Evolutionary conservation across 108 stramenopile genomes (phyloP).

Genomic region (Poteriospumella lacustris): DNA sequence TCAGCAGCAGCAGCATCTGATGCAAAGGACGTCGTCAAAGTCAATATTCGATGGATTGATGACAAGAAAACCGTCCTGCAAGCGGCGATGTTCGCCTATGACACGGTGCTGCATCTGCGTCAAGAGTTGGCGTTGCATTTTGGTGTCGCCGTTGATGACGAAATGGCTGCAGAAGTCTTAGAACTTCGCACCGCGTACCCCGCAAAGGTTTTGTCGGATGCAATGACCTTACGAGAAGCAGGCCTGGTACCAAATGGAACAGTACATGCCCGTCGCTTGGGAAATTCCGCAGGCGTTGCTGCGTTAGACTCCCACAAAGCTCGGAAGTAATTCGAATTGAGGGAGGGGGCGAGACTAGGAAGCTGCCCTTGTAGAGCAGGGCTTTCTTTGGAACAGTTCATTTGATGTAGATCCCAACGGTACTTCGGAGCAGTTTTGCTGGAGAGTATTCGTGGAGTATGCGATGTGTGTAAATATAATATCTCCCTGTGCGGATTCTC

Average conservation of each 20-base stretch:
- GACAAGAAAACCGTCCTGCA: not conserved
- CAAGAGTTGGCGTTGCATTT: not conserved
- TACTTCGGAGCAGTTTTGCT: no score
- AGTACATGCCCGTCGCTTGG: slow-evolving; percentile 14
- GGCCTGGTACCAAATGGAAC: slow-evolving; percentile 18
- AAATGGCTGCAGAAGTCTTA: not conserved
- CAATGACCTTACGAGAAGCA: slow-evolving; percentile 4
- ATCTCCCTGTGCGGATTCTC: no score
- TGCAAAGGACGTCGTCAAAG: not conserved
- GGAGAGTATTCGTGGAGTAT: no score
- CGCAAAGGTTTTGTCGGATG: not conserved
- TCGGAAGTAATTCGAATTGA: no score
- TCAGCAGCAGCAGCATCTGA: no score
- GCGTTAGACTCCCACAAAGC: no score
- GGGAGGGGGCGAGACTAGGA: no score
- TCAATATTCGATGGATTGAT: slow-evolving; percentile 4
- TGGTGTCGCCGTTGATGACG: not conserved
- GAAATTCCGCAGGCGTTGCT: no score
- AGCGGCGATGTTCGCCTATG: not conserved
- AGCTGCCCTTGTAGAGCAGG: no score
- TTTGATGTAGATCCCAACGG: no score
- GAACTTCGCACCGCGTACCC: not conserved
- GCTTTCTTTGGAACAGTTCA: no score
- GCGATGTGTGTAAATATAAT: no score
- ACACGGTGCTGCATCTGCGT: not conserved